A percentile compares a stretch with the other conserved stretches of the same genome.
phyloP scores from a whole-genome alignment of 2,329 filamentous ascomycete genomes.

The Aureobasidium mangrovei region DNA sequence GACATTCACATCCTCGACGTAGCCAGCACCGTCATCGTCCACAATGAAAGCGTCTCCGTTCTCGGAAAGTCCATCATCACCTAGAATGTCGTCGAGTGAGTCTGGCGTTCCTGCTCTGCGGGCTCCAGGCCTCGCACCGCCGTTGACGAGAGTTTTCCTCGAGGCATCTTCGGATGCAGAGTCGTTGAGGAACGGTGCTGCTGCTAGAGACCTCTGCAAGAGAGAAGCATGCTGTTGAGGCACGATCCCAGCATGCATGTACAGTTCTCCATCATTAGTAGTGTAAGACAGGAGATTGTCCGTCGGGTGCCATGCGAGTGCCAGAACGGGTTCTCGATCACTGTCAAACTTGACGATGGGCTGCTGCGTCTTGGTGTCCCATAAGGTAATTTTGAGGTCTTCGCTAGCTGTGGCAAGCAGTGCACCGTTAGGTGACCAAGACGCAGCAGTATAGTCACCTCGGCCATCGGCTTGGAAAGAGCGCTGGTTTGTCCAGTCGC shows the following conservation, averaged over 20 bases:
- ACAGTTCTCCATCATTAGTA: constrained; percentile 85
- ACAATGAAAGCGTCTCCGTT: constrained; percentile 74
- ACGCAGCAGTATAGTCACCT: constrained; percentile 73
- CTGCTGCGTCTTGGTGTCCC: constrained; percentile 83
- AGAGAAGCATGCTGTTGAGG: constrained; percentile 41
- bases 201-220: constrained; percentile 51
- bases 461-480: constrained; percentile 71
- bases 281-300: constrained; percentile 88
- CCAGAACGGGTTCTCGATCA: constrained; percentile 62
- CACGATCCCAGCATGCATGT: constrained; percentile 68
- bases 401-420: constrained; percentile 60
- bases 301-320: constrained; percentile 81
- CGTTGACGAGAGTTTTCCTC: constrained; percentile 48
- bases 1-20: constrained; percentile 56
- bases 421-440: constrained; percentile 93
- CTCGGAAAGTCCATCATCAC: constrained; percentile 48
- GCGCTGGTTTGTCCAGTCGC: constrained; percentile 81
- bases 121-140: constrained; percentile 44
- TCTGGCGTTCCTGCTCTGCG: constrained; percentile 56
- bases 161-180: constrained; percentile 59
- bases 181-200: constrained; percentile 79
- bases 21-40: constrained; percentile 92
- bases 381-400: constrained; percentile 60
- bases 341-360: constrained; percentile 72
- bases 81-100: constrained; percentile 75